Conservation (phyloP, 805 yeast genomes). For the Monosporozyma siamensis region DNA sequence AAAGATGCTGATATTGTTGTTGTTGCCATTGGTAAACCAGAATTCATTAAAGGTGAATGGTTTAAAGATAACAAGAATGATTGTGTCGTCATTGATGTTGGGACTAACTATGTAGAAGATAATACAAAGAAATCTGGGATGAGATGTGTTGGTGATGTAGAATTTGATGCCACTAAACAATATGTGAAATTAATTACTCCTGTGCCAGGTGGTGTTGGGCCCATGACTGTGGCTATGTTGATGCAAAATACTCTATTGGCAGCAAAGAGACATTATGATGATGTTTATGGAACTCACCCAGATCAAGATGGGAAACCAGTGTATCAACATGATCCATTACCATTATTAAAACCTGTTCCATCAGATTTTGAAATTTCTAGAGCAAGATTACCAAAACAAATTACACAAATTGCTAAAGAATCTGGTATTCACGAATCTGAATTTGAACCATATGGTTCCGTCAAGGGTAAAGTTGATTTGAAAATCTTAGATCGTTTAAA, state of each 20-base stretch:
- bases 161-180: constrained; percentile 54
- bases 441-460: constrained; percentile 80
- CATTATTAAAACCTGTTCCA: constrained; percentile 68
- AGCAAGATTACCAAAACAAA: constrained; percentile 77
- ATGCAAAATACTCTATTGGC: constrained; percentile 73
- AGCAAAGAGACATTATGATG: constrained; percentile 48
- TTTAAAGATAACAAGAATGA: constrained; percentile 83
- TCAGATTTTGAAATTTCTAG: constrained; percentile 86
- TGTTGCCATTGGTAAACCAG: constrained; percentile 85
- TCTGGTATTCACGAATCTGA: constrained; percentile 71
- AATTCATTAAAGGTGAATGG: constrained; percentile 80
- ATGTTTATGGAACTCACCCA: constrained; percentile 33
- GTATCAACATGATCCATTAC: constrained; percentile 53
- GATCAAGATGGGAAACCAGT: too few relatives aligned
- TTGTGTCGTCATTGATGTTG: constrained; percentile 86
- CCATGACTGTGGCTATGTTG: constrained; percentile 97
- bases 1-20: constrained; percentile 66
- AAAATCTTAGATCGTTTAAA: constrained; percentile 60
- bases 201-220: constrained; percentile 99
- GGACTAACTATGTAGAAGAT: constrained; percentile 83
- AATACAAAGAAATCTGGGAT: constrained; percentile 64
- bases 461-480: constrained; percentile 79
- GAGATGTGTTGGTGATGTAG: constrained; percentile 92
- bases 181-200: constrained; percentile 74
- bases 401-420: constrained; percentile 66